Evolutionary conservation across 177 flowering plant genomes (phyloP), one percentile per base, ranked within the genome.

Genomic region (Vitis hybrid): DNA sequence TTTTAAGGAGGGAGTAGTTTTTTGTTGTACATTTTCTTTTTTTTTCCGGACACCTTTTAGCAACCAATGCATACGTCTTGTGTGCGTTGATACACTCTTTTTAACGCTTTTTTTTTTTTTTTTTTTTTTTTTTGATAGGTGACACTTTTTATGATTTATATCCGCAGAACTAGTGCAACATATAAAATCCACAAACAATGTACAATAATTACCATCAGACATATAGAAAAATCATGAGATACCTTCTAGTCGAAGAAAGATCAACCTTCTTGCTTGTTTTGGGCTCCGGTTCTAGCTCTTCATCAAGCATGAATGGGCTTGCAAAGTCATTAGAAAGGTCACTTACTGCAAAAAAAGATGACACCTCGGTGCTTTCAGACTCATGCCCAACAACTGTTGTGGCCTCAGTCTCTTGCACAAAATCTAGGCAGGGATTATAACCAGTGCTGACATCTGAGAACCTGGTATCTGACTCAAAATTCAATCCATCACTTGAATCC

Each of bases 301-400:
- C 98, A 72, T 95, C 98, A 72, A 95, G 88, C 90, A 90, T 76
- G 76, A 95, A 95, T 60, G 98, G 85, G 76, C 75, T 74, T 11
- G 85, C 70, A 82, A 86, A 91, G 72, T 89, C 93, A 74, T 74
- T 75, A 58, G 91, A 80, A 2, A 78, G 65, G 65, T 70, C 85
- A 72, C 64, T 74, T 7, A n/a, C 67, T 56, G 51, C 30, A 50
- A 55, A 56, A 61, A 73, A 62, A 62, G 80, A 71, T 34, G 62
- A 52, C 52, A 57, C 10, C 13, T 60, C 72, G 65, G 63, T 15
- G 23, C 72, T 72, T 63, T 74, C 77, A 65, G 40, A 45, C 70
- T 32, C 72, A 68, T 68, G 63, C 52, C 72, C 68, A 64, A 48
- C 12, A 51, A 4, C 7, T 61, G 65, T 72, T 62, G 56, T 45